phyloP scores from a whole-genome alignment of 495 filamentous ascomycete species.

The Evansstolkia leycettana region DNA sequence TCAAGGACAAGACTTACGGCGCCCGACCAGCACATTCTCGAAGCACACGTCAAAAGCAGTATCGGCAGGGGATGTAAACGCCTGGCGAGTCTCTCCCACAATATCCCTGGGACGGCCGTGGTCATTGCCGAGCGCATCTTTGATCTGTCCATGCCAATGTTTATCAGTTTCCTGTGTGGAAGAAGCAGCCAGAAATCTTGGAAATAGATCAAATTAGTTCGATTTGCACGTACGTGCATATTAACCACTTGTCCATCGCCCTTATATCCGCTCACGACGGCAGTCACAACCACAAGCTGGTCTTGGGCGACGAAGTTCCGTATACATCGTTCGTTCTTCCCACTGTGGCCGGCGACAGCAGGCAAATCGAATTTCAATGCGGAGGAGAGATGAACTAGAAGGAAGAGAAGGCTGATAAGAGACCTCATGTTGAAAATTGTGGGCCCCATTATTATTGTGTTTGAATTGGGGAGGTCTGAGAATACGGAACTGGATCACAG shows the following conservation, averaged over 20 bases:
- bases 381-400: conserved; percentile 46
- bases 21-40: conserved; percentile 59
- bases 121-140: conserved; percentile 89
- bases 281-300: conserved; percentile 96
- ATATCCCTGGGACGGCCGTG: conserved; percentile 86
- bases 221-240: conserved; percentile 65
- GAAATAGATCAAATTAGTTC: not conserved
- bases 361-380: conserved; percentile 90
- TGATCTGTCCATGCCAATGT: conserved; percentile 64
- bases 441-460: not conserved
- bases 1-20: conserved; percentile 47
- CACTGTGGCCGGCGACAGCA: conserved; percentile 49
- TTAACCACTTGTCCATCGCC: conserved; percentile 91
- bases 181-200: not conserved
- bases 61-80: conserved; percentile 92
- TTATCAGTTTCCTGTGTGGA: conserved; percentile 3
- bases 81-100: conserved; percentile 80
- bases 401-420: conserved; percentile 21
- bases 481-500: not conserved
- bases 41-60: conserved; percentile 96
- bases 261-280: conserved; percentile 68
- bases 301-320: conserved; percentile 91
- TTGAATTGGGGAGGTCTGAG: not conserved
- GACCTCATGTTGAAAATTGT: conserved; percentile 20
- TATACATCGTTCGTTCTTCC: conserved; percentile 74